phyloP scores from a whole-genome alignment of 202 grass and related monocot genomes.

The Carex arenaria region DNA sequence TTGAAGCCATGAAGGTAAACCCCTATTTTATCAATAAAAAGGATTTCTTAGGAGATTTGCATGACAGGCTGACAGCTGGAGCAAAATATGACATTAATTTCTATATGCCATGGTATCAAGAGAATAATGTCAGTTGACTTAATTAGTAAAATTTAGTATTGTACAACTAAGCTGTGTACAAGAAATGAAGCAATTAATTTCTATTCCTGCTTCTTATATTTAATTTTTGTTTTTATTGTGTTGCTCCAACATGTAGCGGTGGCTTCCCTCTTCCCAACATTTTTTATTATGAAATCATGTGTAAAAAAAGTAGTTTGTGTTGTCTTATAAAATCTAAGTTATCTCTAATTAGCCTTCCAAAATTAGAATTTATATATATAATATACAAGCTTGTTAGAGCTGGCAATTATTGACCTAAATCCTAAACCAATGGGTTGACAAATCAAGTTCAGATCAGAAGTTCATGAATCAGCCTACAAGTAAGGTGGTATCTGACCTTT shows the following conservation, averaged over 20 bases:
- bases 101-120: not conserved
- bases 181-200: slow-evolving; percentile 4
- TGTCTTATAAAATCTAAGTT: slow-evolving; percentile 2
- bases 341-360: not conserved
- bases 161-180: not conserved
- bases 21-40: slow-evolving; percentile 1
- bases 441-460: not conserved
- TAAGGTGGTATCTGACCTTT: not conserved
- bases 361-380: not conserved
- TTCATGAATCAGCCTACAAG: not conserved
- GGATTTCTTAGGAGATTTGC: slow-evolving; percentile 18
- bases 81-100: not conserved
- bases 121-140: slow-evolving; percentile 23
- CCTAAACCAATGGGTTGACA: not conserved
- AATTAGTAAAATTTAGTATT: slow-evolving; percentile 19
- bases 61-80: slow-evolving; percentile 12
- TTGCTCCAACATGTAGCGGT: not conserved
- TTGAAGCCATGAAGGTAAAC: slow-evolving; percentile 22
- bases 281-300: slow-evolving; percentile 1
- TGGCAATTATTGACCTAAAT: not conserved
- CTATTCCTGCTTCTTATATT: not conserved
- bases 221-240: not conserved
- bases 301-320: slow-evolving; percentile 1
- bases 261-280: slow-evolving; percentile 13
- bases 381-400: not conserved